These are phyloP conservation scores for Aspergillus costaricaensis DNA, from an alignment of 2,329 filamentous ascomycete genomes.

Conservation along the genomic window DNA sequence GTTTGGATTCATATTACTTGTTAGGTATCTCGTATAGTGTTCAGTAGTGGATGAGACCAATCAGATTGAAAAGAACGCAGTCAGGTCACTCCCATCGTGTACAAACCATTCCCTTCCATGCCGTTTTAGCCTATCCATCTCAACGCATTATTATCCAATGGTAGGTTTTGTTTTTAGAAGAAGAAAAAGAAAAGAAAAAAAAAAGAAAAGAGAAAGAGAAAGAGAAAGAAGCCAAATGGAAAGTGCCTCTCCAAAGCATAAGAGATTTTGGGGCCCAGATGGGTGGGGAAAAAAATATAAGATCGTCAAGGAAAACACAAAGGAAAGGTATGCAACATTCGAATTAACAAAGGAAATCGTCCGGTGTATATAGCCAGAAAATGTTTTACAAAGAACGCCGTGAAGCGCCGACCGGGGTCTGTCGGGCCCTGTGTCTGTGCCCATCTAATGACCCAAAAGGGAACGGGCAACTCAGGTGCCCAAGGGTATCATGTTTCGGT, in stretches of 20 bases:
- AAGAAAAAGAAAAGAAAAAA: neutral
- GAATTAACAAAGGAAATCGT: constrained; percentile 5
- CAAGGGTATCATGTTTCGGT: constrained; percentile 32
- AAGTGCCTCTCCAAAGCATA: too few species aligned
- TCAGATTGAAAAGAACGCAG: constrained; percentile 19
- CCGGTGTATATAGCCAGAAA: constrained; percentile 10
- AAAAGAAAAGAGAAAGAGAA: constrained; percentile 5
- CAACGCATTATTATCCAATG: constrained; percentile 21
- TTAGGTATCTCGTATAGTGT: constrained; percentile 20
- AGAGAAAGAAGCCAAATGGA: constrained; percentile 6
- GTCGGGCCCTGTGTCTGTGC: constrained; percentile 22
- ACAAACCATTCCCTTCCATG: constrained; percentile 16
- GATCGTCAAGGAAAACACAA: constrained; percentile 5
- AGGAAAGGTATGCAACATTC: constrained; percentile 6
- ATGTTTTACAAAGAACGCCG: constrained; percentile 27
- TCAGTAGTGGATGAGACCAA: constrained; percentile 21
- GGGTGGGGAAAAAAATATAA: constrained; percentile 4
- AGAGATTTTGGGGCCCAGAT: neutral
- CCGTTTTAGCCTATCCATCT: constrained; percentile 14
- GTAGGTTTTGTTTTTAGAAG: neutral
- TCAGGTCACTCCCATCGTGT: constrained; percentile 19
- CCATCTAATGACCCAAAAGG: constrained; percentile 30
- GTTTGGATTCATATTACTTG: constrained; percentile 12
- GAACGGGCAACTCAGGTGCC: constrained; percentile 31
- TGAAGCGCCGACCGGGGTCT: constrained; percentile 26